These are phyloP conservation scores for Talaromyces borbonicus DNA, from an alignment of 495 filamentous ascomycete genomes.

Conservation along the genomic window DNA sequence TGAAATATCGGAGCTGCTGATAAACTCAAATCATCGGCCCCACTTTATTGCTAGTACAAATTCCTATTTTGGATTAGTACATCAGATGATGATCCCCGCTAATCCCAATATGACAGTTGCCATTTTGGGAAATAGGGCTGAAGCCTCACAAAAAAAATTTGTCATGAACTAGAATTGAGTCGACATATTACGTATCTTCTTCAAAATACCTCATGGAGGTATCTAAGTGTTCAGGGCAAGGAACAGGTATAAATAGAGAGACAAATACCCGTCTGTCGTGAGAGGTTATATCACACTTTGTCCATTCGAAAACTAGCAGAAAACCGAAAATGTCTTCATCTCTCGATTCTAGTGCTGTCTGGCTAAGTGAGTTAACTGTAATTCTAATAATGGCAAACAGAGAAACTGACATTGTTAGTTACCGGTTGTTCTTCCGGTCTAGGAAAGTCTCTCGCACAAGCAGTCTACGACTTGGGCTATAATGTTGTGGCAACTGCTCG, in stretches of 20 bases:
- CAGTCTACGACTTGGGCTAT: constrained; percentile 25
- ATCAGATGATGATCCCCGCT: too few species aligned
- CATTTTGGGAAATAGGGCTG: not conserved
- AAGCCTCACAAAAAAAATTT: not conserved
- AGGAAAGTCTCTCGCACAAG: constrained; percentile 33
- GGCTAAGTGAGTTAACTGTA: not conserved
- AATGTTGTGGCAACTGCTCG: constrained; percentile 41
- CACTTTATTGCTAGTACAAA: constrained; percentile 2
- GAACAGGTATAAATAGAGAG: not conserved
- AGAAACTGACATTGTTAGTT: constrained; percentile 9
- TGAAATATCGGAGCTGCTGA: too few species aligned
- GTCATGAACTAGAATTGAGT: not conserved
- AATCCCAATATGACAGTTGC: constrained; percentile 6
- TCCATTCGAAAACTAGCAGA: not conserved
- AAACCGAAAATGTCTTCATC: not conserved
- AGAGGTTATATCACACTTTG: too few species aligned
- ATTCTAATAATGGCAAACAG: not conserved
- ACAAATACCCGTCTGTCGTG: not conserved
- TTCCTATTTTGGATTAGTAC: not conserved
- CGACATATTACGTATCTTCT: not conserved
- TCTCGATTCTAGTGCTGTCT: not conserved
- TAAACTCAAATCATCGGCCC: not conserved
- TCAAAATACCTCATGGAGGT: not conserved
- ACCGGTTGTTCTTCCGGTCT: constrained; percentile 24
- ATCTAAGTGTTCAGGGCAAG: too few species aligned